A percentile compares a stretch with the other conserved stretches of the same genome.
These are phyloP conservation scores for Vanilla planifolia DNA, from an alignment of 106 monocot genomes.

Conservation along the genomic window DNA sequence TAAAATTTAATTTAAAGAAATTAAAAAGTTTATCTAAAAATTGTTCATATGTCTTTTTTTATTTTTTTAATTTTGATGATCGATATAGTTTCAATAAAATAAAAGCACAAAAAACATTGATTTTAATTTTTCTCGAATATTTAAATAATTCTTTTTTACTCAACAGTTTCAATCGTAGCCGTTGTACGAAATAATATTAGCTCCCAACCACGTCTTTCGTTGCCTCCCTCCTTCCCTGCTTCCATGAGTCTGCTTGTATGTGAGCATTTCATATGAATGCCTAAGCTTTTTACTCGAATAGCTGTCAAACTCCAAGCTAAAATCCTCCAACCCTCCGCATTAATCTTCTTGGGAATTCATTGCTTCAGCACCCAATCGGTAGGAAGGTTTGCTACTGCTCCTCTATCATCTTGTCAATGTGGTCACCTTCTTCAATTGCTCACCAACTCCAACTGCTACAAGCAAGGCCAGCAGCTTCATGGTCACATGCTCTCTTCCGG, in stretches of 20 bases:
- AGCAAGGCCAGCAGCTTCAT: constrained; percentile 26
- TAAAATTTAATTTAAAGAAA: too few relatives aligned
- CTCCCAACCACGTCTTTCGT: too few relatives aligned
- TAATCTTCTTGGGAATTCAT: background rate
- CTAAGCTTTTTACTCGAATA: background rate
- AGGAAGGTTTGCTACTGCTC: background rate
- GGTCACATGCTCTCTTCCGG: constrained; percentile 38
- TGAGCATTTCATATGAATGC: background rate
- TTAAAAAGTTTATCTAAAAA: too few relatives aligned
- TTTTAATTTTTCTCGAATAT: too few relatives aligned
- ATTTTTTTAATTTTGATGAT: too few relatives aligned
- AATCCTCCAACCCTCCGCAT: background rate
- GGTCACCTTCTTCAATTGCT: constrained; percentile 38
- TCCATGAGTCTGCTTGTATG: background rate
- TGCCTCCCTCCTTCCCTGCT: too few relatives aligned
- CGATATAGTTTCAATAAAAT: too few relatives aligned
- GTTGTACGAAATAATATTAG: too few relatives aligned
- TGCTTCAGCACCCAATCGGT: background rate
- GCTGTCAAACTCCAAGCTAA: background rate
- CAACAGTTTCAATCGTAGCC: too few relatives aligned
- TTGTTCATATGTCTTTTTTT: too few relatives aligned
- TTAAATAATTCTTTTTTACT: too few relatives aligned
- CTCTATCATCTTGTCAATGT: constrained; percentile 43
- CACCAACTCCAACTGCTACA: constrained; percentile 23
- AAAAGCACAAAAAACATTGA: too few relatives aligned